phyloP scores from a whole-genome alignment of 129 eudicot species.

The Chrysanthemum lavandulifolium region DNA sequence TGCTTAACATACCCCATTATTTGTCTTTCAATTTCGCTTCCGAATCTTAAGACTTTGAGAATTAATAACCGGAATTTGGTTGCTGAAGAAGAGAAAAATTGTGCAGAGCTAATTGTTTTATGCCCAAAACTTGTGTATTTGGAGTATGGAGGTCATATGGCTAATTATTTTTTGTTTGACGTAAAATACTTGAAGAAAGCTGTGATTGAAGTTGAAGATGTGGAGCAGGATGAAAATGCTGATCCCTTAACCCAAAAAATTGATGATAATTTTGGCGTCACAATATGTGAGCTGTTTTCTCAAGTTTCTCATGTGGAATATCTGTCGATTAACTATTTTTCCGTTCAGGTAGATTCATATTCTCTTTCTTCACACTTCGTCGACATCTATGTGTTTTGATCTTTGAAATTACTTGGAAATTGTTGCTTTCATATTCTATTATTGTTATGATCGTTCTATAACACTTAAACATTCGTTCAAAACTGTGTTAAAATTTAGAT shows the following conservation, averaged over 20 bases:
- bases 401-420: too few species aligned
- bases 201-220: not conserved
- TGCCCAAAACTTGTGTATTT: constrained; percentile 12
- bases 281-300: not conserved
- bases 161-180: not conserved
- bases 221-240: too few species aligned
- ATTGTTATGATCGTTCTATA: too few species aligned
- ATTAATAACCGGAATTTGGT: not conserved
- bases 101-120: not conserved
- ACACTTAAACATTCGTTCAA: too few species aligned
- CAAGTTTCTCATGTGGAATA: constrained; percentile 2
- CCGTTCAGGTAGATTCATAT: not conserved
- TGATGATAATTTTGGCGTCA: too few species aligned
- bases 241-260: too few species aligned
- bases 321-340: not conserved
- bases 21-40: not conserved
- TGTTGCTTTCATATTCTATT: too few species aligned
- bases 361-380: not conserved
- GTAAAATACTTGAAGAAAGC: not conserved
- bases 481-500: too few species aligned
- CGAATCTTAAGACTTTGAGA: constrained; percentile 6
- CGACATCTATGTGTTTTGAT: not conserved
- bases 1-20: not conserved
- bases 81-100: not conserved
- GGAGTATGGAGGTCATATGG: constrained; percentile 1